Base-by-base conservation (phyloP, 768 basidiomycete genomes). In the Kwoniella sp. region DNA sequence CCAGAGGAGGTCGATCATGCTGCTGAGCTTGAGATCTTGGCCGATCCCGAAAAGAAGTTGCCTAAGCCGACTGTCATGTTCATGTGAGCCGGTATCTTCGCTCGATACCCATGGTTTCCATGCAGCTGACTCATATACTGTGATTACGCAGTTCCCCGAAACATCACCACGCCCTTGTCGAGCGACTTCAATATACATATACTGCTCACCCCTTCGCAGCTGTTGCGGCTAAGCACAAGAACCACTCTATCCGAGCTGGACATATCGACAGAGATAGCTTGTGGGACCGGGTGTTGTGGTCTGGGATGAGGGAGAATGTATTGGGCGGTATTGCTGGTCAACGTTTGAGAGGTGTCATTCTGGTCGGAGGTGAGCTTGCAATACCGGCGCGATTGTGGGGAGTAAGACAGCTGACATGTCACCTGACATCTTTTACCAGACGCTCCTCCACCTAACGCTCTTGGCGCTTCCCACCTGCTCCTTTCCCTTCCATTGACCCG, bases 251-350 rank as follows among this genome's bases (percentile, higher is more conserved):
- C 3, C 74, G 80, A 0, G 88, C 90, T 60, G 93, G 93, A 4
- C 90, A 87, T 68, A 67, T 92, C 44, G 87, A 85, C 17, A 88
- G 88, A 73, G 87, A 89, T 62, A 88, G 89, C 62, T 77, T 91
- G n/a, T 92, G 90, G 88, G 92, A 96, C 76, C 85, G 88, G 56
- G 80, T 88, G 12, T 85, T 91, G 27, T 90, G 91, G 77, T 87
- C 88, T 60, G 79, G 80, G 12, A 88, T 90, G 12, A 84, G 93
- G 24, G 47, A 60, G 83, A 82, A 40, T 76, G 81, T 66, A 83
- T 86, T 27, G 74, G 90, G 63, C 86, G 88, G 60, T n/a, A 84
- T 86, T 15, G 83, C 84, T 55, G 86, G 87, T 2, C 82, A 84
- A 0, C 85, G 86, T 24, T 67, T 93, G 40, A 82, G 91, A 63